Conservation (phyloP, 2,329 filamentous ascomycete genomes). For the Chrysoporthe austroafricana region DNA sequence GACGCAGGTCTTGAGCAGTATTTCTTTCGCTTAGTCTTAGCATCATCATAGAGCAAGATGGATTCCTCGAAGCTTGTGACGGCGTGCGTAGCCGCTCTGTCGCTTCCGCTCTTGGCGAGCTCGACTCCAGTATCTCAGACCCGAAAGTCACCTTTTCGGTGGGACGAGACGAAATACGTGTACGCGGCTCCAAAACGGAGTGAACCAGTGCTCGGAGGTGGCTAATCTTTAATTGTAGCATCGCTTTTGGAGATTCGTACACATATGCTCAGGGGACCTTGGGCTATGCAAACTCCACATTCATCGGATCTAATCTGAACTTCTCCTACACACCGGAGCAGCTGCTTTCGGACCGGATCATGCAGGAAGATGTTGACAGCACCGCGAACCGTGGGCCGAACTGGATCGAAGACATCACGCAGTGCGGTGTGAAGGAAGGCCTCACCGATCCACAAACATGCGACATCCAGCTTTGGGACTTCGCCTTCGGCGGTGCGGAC, state of each 20-base stretch:
- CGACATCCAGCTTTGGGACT: conserved; percentile 56
- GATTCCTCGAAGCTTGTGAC: background rate
- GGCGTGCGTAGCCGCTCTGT: conserved; percentile 11
- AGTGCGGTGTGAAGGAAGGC: conserved; percentile 50
- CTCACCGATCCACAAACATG: conserved; percentile 48
- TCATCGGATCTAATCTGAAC: conserved; percentile 57
- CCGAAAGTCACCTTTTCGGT: background rate
- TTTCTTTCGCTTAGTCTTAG: background rate
- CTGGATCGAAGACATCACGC: conserved; percentile 58
- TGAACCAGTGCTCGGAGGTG: background rate
- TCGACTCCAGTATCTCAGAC: background rate
- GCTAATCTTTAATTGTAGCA: conserved; percentile 31
- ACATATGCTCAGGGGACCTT: conserved; percentile 57
- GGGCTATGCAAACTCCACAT: conserved; percentile 55
- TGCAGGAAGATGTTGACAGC: conserved; percentile 52
- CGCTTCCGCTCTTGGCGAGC: background rate
- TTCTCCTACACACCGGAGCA: conserved; percentile 47
- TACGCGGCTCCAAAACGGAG: background rate
- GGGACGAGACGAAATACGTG: conserved; percentile 20
- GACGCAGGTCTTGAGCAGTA: background rate
- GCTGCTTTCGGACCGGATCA: conserved; percentile 52
- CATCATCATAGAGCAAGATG: background rate
- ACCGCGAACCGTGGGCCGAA: conserved; percentile 58
- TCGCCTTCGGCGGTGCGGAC: conserved; percentile 58
- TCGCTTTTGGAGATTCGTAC: conserved; percentile 56